Evolutionary conservation across 176 grass and related monocot genomes (phyloP).

Genomic region (Poa annua): DNA sequence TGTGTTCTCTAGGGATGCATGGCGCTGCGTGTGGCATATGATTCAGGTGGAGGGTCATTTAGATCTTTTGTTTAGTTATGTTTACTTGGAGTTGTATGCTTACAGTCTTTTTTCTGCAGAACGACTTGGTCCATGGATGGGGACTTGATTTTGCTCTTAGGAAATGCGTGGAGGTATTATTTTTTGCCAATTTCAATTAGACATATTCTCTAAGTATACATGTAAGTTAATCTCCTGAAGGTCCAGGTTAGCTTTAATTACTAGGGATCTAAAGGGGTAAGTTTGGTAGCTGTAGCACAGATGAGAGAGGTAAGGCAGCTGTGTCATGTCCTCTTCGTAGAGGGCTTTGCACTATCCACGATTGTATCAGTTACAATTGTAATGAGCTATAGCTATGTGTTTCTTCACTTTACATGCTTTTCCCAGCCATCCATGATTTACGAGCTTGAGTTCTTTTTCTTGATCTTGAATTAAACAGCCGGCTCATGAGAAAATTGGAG

Average conservation of each 20-base stretch:
- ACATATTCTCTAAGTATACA: not conserved
- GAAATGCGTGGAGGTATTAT: slow-evolving; percentile 97
- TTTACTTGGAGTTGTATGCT: slow-evolving; percentile 44
- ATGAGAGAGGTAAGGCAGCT: not conserved
- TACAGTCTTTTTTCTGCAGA: slow-evolving; percentile 57
- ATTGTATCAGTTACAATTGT: not conserved
- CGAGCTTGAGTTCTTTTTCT: slow-evolving; percentile 26
- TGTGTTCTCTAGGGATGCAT: slow-evolving; percentile 95
- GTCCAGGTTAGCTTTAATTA: slow-evolving; percentile 10
- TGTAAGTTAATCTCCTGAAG: not conserved
- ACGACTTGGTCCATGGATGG: slow-evolving; percentile 99
- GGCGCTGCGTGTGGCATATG: slow-evolving; percentile 99
- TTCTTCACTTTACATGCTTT: slow-evolving; percentile 14
- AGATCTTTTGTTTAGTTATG: slow-evolving; percentile 3
- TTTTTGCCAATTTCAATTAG: slow-evolving; percentile 2
- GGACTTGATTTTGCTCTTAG: slow-evolving; percentile 97
- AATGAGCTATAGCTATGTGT: not conserved
- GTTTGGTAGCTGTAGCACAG: not conserved
- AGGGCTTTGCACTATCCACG: not conserved
- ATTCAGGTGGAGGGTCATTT: slow-evolving; percentile 71
- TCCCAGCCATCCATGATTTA: slow-evolving; percentile 13
- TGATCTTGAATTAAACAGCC: slow-evolving; percentile 62
- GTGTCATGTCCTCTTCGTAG: not conserved
- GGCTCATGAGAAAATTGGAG: slow-evolving; percentile 99
- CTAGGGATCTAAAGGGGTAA: not conserved